These are phyloP conservation scores for Aurantiochytrium sp. DNA, from an alignment of 108 stramenopile species.

Conservation along the genomic window DNA sequence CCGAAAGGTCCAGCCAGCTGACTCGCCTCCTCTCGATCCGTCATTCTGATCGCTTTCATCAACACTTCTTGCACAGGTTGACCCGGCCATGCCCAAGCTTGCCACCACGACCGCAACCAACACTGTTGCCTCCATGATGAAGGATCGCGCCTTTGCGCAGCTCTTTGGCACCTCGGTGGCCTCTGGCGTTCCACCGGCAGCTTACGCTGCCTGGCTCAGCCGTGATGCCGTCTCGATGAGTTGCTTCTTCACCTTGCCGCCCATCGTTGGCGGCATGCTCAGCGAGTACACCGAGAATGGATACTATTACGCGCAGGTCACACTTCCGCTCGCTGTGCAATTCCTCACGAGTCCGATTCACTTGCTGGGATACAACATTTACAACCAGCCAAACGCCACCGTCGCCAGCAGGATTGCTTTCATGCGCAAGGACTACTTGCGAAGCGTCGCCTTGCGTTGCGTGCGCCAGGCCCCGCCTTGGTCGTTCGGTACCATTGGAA, in stretches of 20 bases:
- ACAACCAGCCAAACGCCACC: constrained; percentile 14
- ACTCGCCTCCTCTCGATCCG: no score
- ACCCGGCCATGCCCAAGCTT: constrained; percentile 12
- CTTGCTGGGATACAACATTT: constrained; percentile 16
- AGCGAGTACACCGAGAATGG: background rate
- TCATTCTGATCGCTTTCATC: no score
- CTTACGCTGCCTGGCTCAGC: background rate
- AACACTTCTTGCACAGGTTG: background rate
- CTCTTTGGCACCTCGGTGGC: constrained; percentile 19
- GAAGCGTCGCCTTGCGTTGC: background rate
- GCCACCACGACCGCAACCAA: constrained; percentile 9
- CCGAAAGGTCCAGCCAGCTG: no score
- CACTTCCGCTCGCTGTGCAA: constrained; percentile 8
- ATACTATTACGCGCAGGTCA: constrained; percentile 8
- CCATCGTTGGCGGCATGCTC: constrained; percentile 1
- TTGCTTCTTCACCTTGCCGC: constrained; percentile 21
- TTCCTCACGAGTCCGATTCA: constrained; percentile 20
- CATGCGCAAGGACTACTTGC: background rate
- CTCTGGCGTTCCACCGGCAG: background rate
- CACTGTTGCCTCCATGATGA: constrained; percentile 17
- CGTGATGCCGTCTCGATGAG: constrained; percentile 21
- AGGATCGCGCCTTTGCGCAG: constrained; percentile 26
- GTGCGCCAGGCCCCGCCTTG: constrained; percentile 8
- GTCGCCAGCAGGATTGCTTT: background rate
- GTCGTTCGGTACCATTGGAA: constrained; percentile 11